phyloP scores from a whole-genome alignment of 1,139 yeast species.

The Eremothecium cymbalariae region DNA sequence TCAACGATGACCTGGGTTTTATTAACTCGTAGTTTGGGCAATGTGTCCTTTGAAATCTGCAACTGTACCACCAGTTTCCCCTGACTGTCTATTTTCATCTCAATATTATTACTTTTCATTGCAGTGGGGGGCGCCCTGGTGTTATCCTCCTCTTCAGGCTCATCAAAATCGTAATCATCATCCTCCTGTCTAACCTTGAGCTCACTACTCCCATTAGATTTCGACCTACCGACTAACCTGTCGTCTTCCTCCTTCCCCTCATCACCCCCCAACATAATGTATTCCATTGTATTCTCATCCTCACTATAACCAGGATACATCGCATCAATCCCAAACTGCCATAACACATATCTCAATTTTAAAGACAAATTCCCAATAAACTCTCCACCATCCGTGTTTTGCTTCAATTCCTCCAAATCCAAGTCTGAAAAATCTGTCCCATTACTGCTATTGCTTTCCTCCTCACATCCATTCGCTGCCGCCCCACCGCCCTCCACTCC shows the following conservation, averaged over 20 bases:
- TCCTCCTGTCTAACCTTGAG: slow-evolving; percentile 21
- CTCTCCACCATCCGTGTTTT: slow-evolving; percentile 40
- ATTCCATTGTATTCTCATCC: slow-evolving; percentile 19
- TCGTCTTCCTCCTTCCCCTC: slow-evolving; percentile 28
- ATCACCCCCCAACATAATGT: slow-evolving; percentile 11
- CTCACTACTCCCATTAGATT: neutral
- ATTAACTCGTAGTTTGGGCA: slow-evolving; percentile 22
- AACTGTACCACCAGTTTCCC: slow-evolving; percentile 28
- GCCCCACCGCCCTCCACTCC: slow-evolving; percentile 14
- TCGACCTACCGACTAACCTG: slow-evolving; percentile 10
- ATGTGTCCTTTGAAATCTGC: slow-evolving; percentile 25
- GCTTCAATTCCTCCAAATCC: slow-evolving; percentile 33
- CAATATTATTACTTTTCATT: neutral
- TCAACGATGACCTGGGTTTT: slow-evolving; percentile 33
- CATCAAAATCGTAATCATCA: slow-evolving; percentile 22
- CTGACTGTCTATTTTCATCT: slow-evolving; percentile 12
- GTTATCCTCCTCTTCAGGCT: neutral
- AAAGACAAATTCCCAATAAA: slow-evolving; percentile 51
- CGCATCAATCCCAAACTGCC: slow-evolving; percentile 66
- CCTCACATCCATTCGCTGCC: slow-evolving; percentile 19
- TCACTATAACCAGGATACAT: slow-evolving; percentile 32
- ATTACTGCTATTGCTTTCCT: slow-evolving; percentile 9
- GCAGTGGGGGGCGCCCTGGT: neutral
- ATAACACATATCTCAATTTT: slow-evolving; percentile 57
- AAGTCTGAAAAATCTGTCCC: slow-evolving; percentile 27